Conservation (phyloP, 257 asterid species). For the Capsicum baccatum region DNA sequence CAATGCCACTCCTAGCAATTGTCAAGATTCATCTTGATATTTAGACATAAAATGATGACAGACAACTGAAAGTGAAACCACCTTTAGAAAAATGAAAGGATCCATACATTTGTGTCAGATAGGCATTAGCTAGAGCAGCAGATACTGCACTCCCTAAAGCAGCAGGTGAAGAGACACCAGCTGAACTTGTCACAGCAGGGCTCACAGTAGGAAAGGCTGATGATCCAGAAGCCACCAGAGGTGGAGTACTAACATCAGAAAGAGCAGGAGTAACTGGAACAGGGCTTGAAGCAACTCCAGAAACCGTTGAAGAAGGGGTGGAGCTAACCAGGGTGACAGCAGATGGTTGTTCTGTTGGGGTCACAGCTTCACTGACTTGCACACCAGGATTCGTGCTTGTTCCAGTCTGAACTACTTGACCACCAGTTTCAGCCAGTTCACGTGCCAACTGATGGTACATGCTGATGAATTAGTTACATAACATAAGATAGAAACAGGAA, state of each 20-base stretch:
- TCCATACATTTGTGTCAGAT: constrained; percentile 47
- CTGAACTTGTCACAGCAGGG: constrained; percentile 45
- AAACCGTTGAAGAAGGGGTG: constrained; percentile 44
- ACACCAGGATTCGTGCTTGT: constrained; percentile 44
- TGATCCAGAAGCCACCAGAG: constrained; percentile 57
- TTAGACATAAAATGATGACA: not conserved
- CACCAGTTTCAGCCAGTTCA: constrained; percentile 78
- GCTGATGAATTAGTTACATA: constrained; percentile 40
- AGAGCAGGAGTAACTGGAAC: constrained; percentile 55
- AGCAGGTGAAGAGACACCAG: constrained; percentile 59
- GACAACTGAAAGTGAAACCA: not conserved
- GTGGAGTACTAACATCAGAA: constrained; percentile 56
- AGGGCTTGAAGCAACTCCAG: constrained; percentile 62
- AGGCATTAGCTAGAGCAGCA: constrained; percentile 42
- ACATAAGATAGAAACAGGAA: constrained; percentile 19
- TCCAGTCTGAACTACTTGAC: constrained; percentile 56
- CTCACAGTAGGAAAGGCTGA: constrained; percentile 52
- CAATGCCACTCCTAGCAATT: constrained; percentile 51
- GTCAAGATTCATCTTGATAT: not conserved
- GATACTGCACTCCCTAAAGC: constrained; percentile 48
- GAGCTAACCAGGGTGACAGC: constrained; percentile 51
- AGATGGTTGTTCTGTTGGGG: constrained; percentile 56
- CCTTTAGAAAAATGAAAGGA: constrained; percentile 20
- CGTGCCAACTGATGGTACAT: constrained; percentile 79
- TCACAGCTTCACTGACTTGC: constrained; percentile 47